Evolutionary conservation across 805 yeast species (phyloP), one percentile per base, ranked within the genome.

Genomic region (Wickerhamiella azyma): DNA sequence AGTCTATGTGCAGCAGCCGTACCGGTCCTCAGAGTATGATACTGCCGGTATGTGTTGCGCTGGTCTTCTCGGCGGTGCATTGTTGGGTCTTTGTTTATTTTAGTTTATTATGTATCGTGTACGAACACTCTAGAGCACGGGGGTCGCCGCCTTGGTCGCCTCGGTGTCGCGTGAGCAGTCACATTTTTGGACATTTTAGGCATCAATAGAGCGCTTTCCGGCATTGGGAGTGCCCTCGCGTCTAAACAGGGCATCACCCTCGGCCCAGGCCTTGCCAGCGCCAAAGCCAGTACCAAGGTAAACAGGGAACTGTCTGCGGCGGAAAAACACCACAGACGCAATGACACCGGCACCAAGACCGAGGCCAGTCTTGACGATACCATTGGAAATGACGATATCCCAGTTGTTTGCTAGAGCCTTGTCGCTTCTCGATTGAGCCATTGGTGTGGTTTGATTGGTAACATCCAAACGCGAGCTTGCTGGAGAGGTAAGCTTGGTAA

Each of bases 241-340:
- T 48, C 96, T 81, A 75, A 92, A 89, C 48, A 88, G 82, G 50
- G 96, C 94, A 61, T 92, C 97, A 51, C 97, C 98, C 70, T 92
- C 99, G 50, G 97, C 79, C 67, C 86, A 92, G 46, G 96, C 96
- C 71, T 96, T 81, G 54, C 99, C 99, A 52, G 88, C 74, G 55
- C 99, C 99, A 59, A 92, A 89, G 33, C 99, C 99, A 53, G 86
- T 68, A 54, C 98, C 98, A 51, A 89, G 67, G 94, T 96, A 88
- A 37, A 89, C 97, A 46, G 98, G 98, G 78, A 86, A 92, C 9
- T 95, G 74, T 67, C 97, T 79, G 72, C 97, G 84, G 65, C 75
- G 85, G 72, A 92, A 92, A 48, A 92, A 67, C 50, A 92, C 66
- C 38, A 88, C 94, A 8, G 96, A 85, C 39, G 94, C 83, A 49